A percentile compares a stretch with the other conserved stretches of the same genome.
Evolutionary conservation across 768 basidiomycete genomes (phyloP).

Genomic region (Lenzites betulinus): DNA sequence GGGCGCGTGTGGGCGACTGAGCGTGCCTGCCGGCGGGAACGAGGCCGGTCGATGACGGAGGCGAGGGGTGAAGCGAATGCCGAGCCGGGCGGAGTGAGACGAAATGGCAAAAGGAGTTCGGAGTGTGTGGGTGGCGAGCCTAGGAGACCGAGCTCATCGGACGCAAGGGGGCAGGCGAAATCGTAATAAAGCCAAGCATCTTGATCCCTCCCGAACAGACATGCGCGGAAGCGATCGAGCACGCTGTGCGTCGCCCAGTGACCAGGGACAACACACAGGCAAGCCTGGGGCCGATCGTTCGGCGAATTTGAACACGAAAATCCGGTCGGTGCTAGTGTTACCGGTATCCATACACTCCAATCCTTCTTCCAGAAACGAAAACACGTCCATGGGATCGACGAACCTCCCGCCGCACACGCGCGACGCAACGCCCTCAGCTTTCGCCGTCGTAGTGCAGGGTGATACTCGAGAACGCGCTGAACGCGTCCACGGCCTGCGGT

Average conservation of each 20-base stretch:
- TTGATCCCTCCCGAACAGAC: not conserved
- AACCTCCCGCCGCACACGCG: not conserved
- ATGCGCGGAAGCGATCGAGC: conserved; percentile 6
- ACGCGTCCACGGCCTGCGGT: conserved; percentile 61
- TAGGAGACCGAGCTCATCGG: conserved; percentile 10
- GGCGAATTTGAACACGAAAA: not conserved
- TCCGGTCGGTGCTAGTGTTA: not conserved
- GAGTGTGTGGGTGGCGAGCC: conserved; percentile 2
- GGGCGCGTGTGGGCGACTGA: conserved; percentile 15
- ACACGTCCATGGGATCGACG: too few species aligned
- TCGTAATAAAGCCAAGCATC: conserved; percentile 8
- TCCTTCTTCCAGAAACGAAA: not conserved
- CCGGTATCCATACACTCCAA: not conserved
- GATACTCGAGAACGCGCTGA: conserved; percentile 88
- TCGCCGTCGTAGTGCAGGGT: conserved; percentile 87
- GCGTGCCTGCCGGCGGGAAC: too few species aligned
- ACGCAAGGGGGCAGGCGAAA: conserved; percentile 6
- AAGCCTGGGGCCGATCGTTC: conserved; percentile 6
- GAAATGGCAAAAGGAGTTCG: not conserved
- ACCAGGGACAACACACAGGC: conserved; percentile 1
- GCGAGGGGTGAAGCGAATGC: not conserved
- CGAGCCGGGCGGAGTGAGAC: conserved; percentile 13
- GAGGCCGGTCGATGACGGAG: not conserved
- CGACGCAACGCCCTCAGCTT: conserved; percentile 18
- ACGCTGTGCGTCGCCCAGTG: conserved; percentile 4